A percentile compares a stretch with the other conserved stretches of the same genome.
Evolutionary conservation across 2,329 filamentous ascomycete genomes (phyloP).

Genomic region (Talaromyces sp.): DNA sequence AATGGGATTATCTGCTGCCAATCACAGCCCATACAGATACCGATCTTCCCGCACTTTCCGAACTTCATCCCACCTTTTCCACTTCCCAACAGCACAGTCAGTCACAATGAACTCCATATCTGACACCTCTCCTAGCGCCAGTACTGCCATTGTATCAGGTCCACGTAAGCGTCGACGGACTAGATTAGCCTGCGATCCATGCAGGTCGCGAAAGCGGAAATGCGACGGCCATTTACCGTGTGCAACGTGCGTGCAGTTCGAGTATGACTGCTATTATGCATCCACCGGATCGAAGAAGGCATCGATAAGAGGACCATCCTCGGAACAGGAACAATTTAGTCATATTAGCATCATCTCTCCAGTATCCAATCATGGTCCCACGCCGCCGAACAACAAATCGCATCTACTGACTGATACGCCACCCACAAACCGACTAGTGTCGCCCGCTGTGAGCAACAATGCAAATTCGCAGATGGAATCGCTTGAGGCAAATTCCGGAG

Average conservation of each 20-base stretch:
- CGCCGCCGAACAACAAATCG: not conserved
- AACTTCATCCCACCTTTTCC: not conserved
- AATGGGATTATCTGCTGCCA: not conserved
- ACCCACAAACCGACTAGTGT: not conserved
- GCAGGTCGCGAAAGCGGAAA: conserved; percentile 55
- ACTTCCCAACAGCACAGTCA: not conserved
- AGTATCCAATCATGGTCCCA: not conserved
- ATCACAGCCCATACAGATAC: not conserved
- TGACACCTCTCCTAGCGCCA: not conserved
- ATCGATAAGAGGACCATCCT: not conserved
- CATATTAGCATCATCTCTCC: not conserved
- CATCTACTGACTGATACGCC: not conserved
- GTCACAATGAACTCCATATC: not conserved
- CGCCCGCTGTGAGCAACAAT: conserved; percentile 14
- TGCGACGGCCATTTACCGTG: conserved; percentile 55
- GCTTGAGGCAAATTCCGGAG: conserved; percentile 56
- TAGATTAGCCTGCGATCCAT: conserved; percentile 49
- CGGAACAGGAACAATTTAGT: not conserved
- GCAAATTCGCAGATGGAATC: conserved; percentile 33
- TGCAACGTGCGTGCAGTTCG: conserved; percentile 52
- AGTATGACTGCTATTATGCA: conserved; percentile 52
- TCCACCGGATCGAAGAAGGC: not conserved
- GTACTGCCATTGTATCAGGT: not conserved
- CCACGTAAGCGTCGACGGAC: conserved; percentile 36
- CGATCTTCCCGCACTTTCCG: conserved; percentile 10